phyloP scores from a whole-genome alignment of 2,329 filamentous ascomycete species.

The Monosporascus sp. region DNA sequence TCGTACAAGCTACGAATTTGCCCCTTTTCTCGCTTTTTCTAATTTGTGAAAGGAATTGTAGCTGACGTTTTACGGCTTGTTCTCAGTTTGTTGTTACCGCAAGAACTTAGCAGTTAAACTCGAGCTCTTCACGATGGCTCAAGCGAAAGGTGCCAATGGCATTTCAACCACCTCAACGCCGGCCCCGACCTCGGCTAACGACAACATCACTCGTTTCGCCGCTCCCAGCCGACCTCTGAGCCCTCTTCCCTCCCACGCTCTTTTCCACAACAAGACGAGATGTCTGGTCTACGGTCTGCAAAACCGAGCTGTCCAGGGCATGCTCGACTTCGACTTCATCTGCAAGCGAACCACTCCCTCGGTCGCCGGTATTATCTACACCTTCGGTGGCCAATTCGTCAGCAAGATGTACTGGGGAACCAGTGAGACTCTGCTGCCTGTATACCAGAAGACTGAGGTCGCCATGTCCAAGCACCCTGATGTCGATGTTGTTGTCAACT shows the following conservation, averaged over 20 bases:
- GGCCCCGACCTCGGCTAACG: constrained; percentile 71
- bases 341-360: constrained; percentile 97
- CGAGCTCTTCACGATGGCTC: constrained; percentile 45
- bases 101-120: constrained; percentile 8
- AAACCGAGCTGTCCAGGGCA: constrained; percentile 84
- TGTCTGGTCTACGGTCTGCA: constrained; percentile 99
- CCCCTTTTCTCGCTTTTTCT: too few species aligned
- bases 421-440: constrained; percentile 95
- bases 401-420: constrained; percentile 99
- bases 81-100: not conserved
- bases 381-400: constrained; percentile 98
- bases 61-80: constrained; percentile 1
- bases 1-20: not conserved
- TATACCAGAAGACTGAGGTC: constrained; percentile 92
- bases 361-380: constrained; percentile 99
- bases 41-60: not conserved
- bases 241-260: constrained; percentile 79
- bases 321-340: constrained; percentile 99
- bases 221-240: constrained; percentile 89
- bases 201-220: constrained; percentile 96
- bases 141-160: constrained; percentile 46
- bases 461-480: constrained; percentile 95
- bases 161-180: constrained; percentile 30
- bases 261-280: constrained; percentile 99
- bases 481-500: constrained; percentile 98